Conservation (phyloP, 2,329 filamentous ascomycete species). For the Colletotrichum truncatum region DNA sequence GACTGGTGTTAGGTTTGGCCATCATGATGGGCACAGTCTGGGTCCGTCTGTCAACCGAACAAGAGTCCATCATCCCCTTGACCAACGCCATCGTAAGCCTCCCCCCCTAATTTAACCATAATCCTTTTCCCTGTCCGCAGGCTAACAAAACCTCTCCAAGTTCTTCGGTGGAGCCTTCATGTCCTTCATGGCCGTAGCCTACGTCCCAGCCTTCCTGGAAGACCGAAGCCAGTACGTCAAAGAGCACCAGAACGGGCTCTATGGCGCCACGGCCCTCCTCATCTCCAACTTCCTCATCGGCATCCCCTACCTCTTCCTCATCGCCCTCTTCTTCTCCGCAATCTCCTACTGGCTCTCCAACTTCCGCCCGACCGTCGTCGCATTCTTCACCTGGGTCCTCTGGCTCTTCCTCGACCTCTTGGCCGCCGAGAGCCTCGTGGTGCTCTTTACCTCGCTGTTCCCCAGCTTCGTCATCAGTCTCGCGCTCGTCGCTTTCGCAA, state of each 20-base stretch:
- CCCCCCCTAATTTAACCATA: neutral
- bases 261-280: constrained; percentile 77
- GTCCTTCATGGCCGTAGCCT: constrained; percentile 85
- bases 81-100: constrained; percentile 74
- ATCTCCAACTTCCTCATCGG: constrained; percentile 85
- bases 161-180: constrained; percentile 80
- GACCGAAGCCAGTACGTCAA: constrained; percentile 78
- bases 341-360: constrained; percentile 84
- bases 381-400: constrained; percentile 82
- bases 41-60: constrained; percentile 74
- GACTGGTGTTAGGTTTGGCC: constrained; percentile 64
- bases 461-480: constrained; percentile 84
- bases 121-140: too few species aligned
- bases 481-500: constrained; percentile 84
- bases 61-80: constrained; percentile 81
- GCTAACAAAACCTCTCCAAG: neutral
- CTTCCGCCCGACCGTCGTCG: constrained; percentile 70
- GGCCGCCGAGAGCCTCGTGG: constrained; percentile 83
- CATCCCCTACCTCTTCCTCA: constrained; percentile 82
- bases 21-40: constrained; percentile 92
- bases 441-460: constrained; percentile 76
- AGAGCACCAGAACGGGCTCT: constrained; percentile 84
- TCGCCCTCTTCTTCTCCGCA: constrained; percentile 77
- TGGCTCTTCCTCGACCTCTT: constrained; percentile 88
- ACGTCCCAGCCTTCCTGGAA: constrained; percentile 85